These are phyloP conservation scores for Platismatia glauca DNA, from an alignment of 495 filamentous ascomycete species.

Conservation along the genomic window DNA sequence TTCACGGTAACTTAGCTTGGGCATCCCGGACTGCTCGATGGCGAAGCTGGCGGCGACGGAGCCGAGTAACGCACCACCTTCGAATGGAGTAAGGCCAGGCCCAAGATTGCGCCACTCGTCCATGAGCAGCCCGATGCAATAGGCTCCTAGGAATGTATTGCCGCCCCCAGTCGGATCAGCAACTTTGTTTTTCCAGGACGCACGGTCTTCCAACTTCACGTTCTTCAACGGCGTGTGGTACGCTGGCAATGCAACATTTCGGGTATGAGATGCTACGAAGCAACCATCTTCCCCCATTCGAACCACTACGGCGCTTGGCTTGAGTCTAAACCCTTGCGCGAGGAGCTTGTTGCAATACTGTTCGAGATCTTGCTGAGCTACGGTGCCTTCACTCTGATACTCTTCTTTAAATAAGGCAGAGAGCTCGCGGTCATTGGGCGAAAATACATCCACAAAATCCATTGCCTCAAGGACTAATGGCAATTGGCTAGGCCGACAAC, in stretches of 20 bases:
- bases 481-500: constrained; percentile 69
- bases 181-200: constrained; percentile 37
- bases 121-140: constrained; percentile 14
- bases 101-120: neutral
- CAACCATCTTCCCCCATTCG: constrained; percentile 52
- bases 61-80: constrained; percentile 55
- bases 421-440: constrained; percentile 81
- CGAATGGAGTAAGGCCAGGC: neutral
- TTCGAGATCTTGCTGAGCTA: neutral
- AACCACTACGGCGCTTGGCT: constrained; percentile 43
- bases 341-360: constrained; percentile 43
- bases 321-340: constrained; percentile 40
- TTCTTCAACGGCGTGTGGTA: constrained; percentile 5
- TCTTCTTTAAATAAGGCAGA: constrained; percentile 24
- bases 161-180: constrained; percentile 94
- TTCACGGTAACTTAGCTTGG: constrained; percentile 43
- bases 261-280: constrained; percentile 37
- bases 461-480: constrained; percentile 61
- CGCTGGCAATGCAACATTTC: constrained; percentile 28
- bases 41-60: constrained; percentile 86
- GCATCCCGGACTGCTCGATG: constrained; percentile 88
- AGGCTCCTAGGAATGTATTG: constrained; percentile 80
- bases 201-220: neutral
- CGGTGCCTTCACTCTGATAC: neutral
- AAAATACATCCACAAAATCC: constrained; percentile 71